Evolutionary conservation across 2,329 filamentous ascomycete genomes (phyloP).

Genomic region (Xylaria sp.): DNA sequence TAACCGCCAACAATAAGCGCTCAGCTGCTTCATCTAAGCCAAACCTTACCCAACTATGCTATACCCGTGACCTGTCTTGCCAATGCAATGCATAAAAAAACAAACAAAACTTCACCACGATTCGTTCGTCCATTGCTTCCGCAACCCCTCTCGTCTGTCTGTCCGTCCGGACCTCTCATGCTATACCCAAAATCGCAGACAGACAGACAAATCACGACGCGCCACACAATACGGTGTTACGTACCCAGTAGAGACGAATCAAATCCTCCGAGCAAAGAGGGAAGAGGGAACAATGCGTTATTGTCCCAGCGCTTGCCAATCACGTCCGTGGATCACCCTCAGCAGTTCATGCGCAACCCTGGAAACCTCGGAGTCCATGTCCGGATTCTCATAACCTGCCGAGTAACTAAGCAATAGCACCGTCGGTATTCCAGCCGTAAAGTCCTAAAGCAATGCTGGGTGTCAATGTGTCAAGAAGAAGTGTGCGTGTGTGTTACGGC

Average conservation of each 20-base stretch:
- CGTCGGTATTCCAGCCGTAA: slow-evolving; percentile 5
- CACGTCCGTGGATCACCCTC: background rate
- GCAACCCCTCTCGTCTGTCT: background rate
- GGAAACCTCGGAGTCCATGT: background rate
- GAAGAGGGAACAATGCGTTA: slow-evolving; percentile 1
- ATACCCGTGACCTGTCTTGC: background rate
- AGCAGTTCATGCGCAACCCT: slow-evolving; percentile 29
- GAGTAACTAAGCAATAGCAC: background rate
- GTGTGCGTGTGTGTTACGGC: background rate
- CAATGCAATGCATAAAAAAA: background rate
- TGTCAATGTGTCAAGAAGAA: slow-evolving; percentile 2
- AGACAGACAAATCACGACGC: slow-evolving; percentile 16
- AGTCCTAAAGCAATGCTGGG: background rate
- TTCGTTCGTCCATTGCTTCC: slow-evolving; percentile 9
- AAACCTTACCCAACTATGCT: slow-evolving; percentile 23
- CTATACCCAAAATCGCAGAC: background rate
- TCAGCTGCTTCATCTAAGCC: background rate
- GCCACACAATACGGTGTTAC: slow-evolving; percentile 18
- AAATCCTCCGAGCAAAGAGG: background rate
- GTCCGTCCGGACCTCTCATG: background rate
- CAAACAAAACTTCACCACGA: background rate
- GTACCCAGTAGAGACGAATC: background rate
- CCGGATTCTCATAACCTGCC: background rate
- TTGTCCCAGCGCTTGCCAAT: slow-evolving; percentile 18
- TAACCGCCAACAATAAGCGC: background rate